A percentile compares a stretch with the other conserved stretches of the same genome.
These are phyloP conservation scores for Marsdenia floribunda DNA, from an alignment of 257 asterid genomes.

Conservation along the genomic window DNA sequence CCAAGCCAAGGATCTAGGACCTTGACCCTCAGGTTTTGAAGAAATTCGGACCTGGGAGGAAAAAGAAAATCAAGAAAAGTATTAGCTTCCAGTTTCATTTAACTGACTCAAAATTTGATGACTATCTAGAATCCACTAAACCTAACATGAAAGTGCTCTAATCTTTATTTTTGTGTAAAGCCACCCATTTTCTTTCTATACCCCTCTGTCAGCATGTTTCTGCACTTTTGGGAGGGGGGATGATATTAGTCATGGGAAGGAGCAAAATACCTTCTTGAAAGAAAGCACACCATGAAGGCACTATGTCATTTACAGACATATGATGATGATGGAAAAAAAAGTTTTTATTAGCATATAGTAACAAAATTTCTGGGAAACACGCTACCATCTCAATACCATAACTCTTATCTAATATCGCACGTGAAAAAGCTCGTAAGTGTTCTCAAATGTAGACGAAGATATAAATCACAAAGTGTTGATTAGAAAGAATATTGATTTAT, in stretches of 20 bases:
- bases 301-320: not conserved
- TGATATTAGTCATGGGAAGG: no score
- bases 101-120: not conserved
- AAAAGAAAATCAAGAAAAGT: conserved; percentile 12
- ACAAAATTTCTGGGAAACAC: not conserved
- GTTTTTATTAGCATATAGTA: not conserved
- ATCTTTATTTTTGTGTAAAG: not conserved
- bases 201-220: not conserved
- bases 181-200: not conserved
- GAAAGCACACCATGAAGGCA: not conserved
- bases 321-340: not conserved
- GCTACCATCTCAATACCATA: not conserved
- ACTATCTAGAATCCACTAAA: not conserved
- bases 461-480: not conserved
- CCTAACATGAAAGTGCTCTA: not conserved
- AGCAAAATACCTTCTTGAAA: not conserved
- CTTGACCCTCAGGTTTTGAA: conserved; percentile 77
- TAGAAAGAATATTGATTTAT: not conserved
- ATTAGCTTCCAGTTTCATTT: conserved; percentile 7
- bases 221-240: not conserved
- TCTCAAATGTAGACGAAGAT: not conserved
- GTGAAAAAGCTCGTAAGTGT: not conserved
- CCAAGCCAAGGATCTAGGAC: conserved; percentile 68
- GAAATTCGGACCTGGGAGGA: conserved; percentile 71
- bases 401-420: not conserved